Evolutionary conservation across 805 yeast genomes (phyloP).

Genomic region (Schwanniomyces pseudopolymorphus): DNA sequence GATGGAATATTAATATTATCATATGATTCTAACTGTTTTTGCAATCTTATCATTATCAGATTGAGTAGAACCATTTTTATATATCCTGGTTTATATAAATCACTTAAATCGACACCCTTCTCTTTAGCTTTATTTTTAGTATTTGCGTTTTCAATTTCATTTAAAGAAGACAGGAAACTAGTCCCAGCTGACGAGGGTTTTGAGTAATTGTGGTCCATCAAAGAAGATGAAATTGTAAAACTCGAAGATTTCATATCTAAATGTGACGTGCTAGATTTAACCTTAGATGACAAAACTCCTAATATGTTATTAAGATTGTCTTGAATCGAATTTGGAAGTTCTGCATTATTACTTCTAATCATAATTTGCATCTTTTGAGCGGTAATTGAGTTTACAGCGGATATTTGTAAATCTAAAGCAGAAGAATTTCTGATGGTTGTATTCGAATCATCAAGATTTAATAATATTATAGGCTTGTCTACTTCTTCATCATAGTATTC

Average conservation of each 20-base stretch:
- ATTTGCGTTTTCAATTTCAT: neutral
- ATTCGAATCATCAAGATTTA: conserved; percentile 23
- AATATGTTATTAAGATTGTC: conserved; percentile 26
- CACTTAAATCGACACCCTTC: conserved; percentile 16
- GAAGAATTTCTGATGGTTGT: conserved; percentile 32
- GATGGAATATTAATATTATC: conserved; percentile 33
- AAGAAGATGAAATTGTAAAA: conserved; percentile 34
- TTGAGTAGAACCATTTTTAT: conserved; percentile 22
- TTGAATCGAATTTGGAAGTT: conserved; percentile 22
- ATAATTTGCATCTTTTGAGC: conserved; percentile 26
- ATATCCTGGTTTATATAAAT: conserved; percentile 25
- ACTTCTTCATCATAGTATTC: conserved; percentile 25
- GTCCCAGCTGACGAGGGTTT: conserved; percentile 26
- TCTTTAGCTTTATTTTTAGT: conserved; percentile 19
- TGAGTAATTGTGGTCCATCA: conserved; percentile 30
- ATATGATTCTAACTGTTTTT: conserved; percentile 31
- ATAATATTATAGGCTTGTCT: conserved; percentile 36
- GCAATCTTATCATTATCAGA: conserved; percentile 37
- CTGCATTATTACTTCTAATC: conserved; percentile 32
- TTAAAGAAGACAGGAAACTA: conserved; percentile 15
- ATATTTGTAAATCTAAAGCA: conserved; percentile 40
- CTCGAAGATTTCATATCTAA: conserved; percentile 14
- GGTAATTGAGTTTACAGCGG: conserved; percentile 31
- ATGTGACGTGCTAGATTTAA: neutral
- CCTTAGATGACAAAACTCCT: conserved; percentile 17